Conservation (phyloP, 1,284 basidiomycete species). For the Trichosporon coremiiforme region DNA sequence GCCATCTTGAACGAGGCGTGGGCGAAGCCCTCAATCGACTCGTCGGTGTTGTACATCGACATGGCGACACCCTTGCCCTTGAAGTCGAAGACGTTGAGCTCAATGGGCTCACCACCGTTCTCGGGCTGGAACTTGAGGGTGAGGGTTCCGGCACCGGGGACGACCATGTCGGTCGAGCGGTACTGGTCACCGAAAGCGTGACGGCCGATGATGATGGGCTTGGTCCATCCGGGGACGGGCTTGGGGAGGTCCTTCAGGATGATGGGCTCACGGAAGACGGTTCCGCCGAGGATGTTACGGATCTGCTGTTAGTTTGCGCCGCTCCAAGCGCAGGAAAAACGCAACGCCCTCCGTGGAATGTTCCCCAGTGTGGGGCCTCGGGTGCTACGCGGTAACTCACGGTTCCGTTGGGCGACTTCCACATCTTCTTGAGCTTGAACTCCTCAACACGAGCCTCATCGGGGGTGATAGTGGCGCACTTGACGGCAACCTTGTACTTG, state of each 20-base stretch:
- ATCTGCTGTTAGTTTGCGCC: conserved; percentile 61
- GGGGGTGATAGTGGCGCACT: conserved; percentile 97
- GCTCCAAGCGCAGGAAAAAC: neutral
- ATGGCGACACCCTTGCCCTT: conserved; percentile 84
- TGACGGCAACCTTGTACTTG: conserved; percentile 75
- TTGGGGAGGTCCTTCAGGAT: conserved; percentile 87
- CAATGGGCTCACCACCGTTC: conserved; percentile 66
- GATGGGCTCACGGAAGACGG: conserved; percentile 98
- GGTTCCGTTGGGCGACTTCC: conserved; percentile 92
- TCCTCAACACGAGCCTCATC: conserved; percentile 73
- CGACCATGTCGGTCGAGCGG: conserved; percentile 84
- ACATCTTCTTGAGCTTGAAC: conserved; percentile 98
- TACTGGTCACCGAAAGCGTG: conserved; percentile 99
- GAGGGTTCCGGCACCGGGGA: conserved; percentile 83
- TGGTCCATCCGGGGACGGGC: conserved; percentile 93
- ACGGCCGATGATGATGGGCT: conserved; percentile 94
- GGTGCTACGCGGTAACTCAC: conserved; percentile 58
- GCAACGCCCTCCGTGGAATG: too few relatives aligned
- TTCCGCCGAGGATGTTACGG: conserved; percentile 95
- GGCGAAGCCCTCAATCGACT: conserved; percentile 92
- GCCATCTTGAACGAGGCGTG: conserved; percentile 99
- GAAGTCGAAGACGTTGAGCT: conserved; percentile 86
- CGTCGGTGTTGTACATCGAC: conserved; percentile 95
- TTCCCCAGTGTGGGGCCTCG: conserved; percentile 3
- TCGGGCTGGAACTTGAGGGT: conserved; percentile 82